Conservation (phyloP, 345 rosid genomes). For the Camelina hispida region DNA sequence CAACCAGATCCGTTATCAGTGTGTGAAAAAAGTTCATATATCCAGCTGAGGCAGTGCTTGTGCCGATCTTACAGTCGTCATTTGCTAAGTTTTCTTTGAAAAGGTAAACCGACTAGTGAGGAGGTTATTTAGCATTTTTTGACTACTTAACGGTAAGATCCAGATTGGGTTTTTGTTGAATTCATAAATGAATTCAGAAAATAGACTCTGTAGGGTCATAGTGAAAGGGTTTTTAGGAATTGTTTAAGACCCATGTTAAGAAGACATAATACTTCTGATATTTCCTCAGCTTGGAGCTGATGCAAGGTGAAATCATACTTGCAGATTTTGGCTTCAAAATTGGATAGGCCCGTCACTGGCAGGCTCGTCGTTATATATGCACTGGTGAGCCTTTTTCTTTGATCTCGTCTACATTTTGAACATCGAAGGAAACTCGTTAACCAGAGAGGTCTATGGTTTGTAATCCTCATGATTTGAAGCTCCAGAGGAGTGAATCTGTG, state of each 20-base stretch:
- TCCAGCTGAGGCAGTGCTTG: conserved; percentile 91
- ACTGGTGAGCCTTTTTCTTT: conserved; percentile 65
- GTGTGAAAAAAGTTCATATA: conserved; percentile 74
- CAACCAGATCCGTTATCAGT: conserved; percentile 47
- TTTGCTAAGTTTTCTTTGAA: conserved; percentile 83
- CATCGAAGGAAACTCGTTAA: conserved; percentile 6
- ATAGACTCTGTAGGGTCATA: conserved; percentile 25
- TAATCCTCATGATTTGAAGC: conserved; percentile 25
- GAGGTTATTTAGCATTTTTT: conserved; percentile 32
- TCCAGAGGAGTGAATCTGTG: conserved; percentile 22
- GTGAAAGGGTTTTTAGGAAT: conserved; percentile 23
- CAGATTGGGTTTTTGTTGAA: conserved; percentile 24
- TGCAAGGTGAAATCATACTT: conserved; percentile 46
- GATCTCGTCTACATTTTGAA: conserved; percentile 20
- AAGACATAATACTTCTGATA: conserved; percentile 32
- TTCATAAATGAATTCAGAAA: conserved; percentile 26
- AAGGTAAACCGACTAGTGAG: conserved; percentile 58
- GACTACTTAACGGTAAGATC: conserved; percentile 29
- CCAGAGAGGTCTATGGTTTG: conserved; percentile 12
- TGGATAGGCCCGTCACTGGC: conserved; percentile 96
- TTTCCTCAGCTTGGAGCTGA: conserved; percentile 44
- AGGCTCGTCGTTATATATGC: conserved; percentile 87
- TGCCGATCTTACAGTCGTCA: conserved; percentile 85
- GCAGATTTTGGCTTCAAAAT: conserved; percentile 99
- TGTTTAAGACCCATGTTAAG: conserved; percentile 29